phyloP scores from a whole-genome alignment of 345 rosid species.

The Durio zibethinus region DNA sequence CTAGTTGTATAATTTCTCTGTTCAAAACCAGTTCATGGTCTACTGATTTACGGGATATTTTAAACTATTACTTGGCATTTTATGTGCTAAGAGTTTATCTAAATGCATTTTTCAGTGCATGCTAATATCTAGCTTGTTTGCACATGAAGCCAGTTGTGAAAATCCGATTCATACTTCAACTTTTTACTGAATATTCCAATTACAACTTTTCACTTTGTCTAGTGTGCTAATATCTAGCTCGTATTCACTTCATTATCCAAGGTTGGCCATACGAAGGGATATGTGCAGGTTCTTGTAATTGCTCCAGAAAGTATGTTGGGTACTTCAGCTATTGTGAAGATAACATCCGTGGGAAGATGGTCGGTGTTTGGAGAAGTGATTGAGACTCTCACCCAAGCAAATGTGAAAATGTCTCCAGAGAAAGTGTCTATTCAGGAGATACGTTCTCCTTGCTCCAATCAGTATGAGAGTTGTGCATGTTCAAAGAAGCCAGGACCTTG shows the following conservation, averaged over 20 bases:
- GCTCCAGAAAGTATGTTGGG: conserved; percentile 72
- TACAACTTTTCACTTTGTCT: background rate
- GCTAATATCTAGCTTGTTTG: background rate
- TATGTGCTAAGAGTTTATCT: background rate
- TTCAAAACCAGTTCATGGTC: background rate
- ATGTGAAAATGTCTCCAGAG: conserved; percentile 20
- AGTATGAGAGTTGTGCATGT: conserved; percentile 42
- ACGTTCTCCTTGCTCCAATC: conserved; percentile 25
- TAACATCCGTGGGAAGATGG: conserved; percentile 94
- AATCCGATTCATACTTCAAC: background rate
- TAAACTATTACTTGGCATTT: background rate
- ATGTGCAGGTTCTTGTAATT: conserved; percentile 74
- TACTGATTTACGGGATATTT: background rate
- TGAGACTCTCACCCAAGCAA: conserved; percentile 38
- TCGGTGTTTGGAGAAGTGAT: conserved; percentile 84
- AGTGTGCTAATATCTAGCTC: background rate
- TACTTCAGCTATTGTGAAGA: conserved; percentile 71
- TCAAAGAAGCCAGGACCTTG: conserved; percentile 39
- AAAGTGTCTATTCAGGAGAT: conserved; percentile 25
- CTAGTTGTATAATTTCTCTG: background rate
- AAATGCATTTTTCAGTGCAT: background rate
- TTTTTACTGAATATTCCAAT: background rate
- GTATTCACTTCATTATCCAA: conserved; percentile 25
- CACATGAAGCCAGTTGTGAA: background rate
- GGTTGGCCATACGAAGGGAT: conserved; percentile 96